Percentiles rank a stretch among this genome's conserved stretches.
Evolutionary conservation across 805 yeast genomes (phyloP).

Genomic region (Teunomyces kruisii): DNA sequence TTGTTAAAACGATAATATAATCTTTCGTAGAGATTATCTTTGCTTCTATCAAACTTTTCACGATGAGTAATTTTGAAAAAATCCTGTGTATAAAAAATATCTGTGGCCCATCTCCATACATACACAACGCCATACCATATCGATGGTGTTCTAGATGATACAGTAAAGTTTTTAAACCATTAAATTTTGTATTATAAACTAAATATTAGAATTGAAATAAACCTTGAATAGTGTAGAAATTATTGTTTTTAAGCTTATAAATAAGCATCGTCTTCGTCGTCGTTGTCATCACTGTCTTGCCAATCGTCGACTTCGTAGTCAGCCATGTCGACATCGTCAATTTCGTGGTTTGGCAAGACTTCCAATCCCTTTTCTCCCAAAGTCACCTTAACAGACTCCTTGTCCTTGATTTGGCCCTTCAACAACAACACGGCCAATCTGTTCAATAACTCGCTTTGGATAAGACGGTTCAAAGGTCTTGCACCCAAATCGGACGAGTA

Average conservation of each 20-base stretch:
- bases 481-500: conserved; percentile 95
- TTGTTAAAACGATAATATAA: background rate
- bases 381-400: conserved; percentile 76
- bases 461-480: conserved; percentile 89
- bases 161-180: background rate
- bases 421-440: conserved; percentile 84
- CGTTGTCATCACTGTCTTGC: conserved; percentile 60
- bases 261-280: conserved; percentile 40
- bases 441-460: conserved; percentile 85
- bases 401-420: conserved; percentile 83
- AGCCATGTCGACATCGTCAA: conserved; percentile 47
- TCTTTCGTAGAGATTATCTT: background rate
- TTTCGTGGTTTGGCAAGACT: conserved; percentile 84
- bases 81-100: background rate
- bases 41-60: conserved; percentile 4
- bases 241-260: background rate
- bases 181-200: background rate
- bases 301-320: conserved; percentile 60
- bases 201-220: conserved; percentile 2
- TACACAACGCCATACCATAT: too few species aligned
- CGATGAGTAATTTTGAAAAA: conserved; percentile 7
- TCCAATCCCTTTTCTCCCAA: conserved; percentile 63
- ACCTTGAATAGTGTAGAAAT: background rate
- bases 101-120: too few species aligned
- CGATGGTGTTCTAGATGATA: background rate